Percentiles rank a stretch among this genome's conserved stretches.
These are phyloP conservation scores for Rhynchospora tenuis DNA, from an alignment of 176 grass and related monocot genomes.

Conservation along the genomic window DNA sequence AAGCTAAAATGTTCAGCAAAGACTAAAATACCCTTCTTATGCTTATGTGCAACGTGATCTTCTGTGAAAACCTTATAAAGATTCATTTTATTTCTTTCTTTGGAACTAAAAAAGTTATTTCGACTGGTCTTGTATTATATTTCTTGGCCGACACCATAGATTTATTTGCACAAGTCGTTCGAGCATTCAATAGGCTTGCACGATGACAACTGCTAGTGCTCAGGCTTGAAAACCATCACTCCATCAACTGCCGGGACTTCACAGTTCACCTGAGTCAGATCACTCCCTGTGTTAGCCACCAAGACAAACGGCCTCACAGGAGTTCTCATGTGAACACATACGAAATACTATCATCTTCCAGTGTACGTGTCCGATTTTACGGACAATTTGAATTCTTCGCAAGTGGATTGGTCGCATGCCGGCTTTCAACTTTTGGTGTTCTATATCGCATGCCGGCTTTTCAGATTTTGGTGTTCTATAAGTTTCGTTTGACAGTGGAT, in stretches of 20 bases:
- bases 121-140: too few species aligned
- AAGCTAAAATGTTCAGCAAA: too few species aligned
- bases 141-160: too few species aligned
- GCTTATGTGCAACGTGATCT: too few species aligned
- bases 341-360: slow-evolving; percentile 49
- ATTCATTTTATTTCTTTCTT: too few species aligned
- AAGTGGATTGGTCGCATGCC: background rate
- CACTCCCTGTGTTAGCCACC: slow-evolving; percentile 54
- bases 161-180: slow-evolving; percentile 6
- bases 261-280: slow-evolving; percentile 48
- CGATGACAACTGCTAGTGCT: slow-evolving; percentile 26
- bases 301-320: slow-evolving; percentile 52
- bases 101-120: too few species aligned
- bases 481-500: background rate
- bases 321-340: slow-evolving; percentile 52
- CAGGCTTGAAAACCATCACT: slow-evolving; percentile 22
- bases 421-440: background rate
- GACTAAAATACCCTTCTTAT: too few species aligned
- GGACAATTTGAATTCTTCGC: slow-evolving; percentile 45
- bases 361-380: slow-evolving; percentile 40
- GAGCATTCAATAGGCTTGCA: slow-evolving; percentile 55
- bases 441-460: too few species aligned
- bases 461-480: too few species aligned
- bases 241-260: slow-evolving; percentile 44
- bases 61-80: too few species aligned